These are phyloP conservation scores for Wallacemonas sp. DNA, from an alignment of 208 protist genomes.

Conservation along the genomic window DNA sequence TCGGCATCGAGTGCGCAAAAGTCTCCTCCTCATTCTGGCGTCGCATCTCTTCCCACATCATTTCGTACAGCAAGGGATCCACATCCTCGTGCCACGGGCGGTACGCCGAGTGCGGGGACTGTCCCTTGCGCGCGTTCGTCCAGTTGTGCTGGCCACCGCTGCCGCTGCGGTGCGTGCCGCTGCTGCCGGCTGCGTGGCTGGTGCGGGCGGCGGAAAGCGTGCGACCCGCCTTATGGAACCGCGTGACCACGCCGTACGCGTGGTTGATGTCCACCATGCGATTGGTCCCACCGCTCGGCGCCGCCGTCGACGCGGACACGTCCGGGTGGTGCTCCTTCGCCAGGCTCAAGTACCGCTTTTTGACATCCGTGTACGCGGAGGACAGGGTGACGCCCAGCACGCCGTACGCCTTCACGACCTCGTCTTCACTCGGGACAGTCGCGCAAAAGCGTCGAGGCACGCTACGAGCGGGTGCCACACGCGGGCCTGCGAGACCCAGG, in stretches of 20 bases:
- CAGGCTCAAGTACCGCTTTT: constrained; percentile 77
- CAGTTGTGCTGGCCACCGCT: constrained; percentile 11
- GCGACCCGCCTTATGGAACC: constrained; percentile 69
- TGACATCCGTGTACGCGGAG: constrained; percentile 66
- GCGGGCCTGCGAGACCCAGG: neutral
- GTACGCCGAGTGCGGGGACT: constrained; percentile 46
- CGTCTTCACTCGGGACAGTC: constrained; percentile 65
- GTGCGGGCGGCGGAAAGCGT: constrained; percentile 22
- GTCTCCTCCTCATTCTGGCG: constrained; percentile 60
- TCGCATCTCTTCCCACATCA: constrained; percentile 92
- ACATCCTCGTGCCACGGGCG: constrained; percentile 87
- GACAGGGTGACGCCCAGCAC: constrained; percentile 61
- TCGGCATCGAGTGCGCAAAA: constrained; percentile 20
- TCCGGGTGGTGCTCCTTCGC: constrained; percentile 92
- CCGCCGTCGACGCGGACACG: constrained; percentile 33
- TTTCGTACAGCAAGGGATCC: constrained; percentile 85
- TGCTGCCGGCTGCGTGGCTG: constrained; percentile 7
- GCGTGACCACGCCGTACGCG: constrained; percentile 75
- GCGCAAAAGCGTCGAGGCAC: constrained; percentile 21
- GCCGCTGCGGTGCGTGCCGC: constrained; percentile 1
- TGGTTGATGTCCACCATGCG: constrained; percentile 88
- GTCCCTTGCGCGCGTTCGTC: constrained; percentile 12
- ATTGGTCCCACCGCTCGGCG: constrained; percentile 20
- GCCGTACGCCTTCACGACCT: constrained; percentile 73
- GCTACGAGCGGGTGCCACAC: constrained; percentile 4